phyloP scores from a whole-genome alignment of 78 protist genomes.

The Cavenderia fasciculata region DNA sequence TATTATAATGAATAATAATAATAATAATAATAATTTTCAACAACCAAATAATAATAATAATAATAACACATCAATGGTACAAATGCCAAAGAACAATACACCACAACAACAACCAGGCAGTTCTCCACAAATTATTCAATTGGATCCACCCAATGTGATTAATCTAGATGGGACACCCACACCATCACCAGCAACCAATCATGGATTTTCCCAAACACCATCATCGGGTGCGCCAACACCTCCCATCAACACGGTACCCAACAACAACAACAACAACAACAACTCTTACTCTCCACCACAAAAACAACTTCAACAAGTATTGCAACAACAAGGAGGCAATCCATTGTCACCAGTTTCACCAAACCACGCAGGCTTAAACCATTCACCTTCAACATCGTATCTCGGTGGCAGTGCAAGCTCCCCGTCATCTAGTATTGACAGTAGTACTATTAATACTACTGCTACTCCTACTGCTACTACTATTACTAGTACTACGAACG shows the following conservation, averaged over 20 bases:
- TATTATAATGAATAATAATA: neutral
- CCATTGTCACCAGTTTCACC: neutral
- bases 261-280: neutral
- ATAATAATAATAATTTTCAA: neutral
- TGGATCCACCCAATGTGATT: neutral
- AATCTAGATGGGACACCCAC: neutral
- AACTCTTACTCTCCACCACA: too few relatives aligned
- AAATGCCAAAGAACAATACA: neutral
- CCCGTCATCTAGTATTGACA: neutral
- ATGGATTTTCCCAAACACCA: neutral
- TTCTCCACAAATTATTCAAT: neutral
- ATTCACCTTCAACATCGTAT: neutral
- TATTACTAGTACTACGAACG: neutral
- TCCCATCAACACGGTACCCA: neutral
- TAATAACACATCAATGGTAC: neutral
- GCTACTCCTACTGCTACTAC: neutral
- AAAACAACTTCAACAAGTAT: neutral
- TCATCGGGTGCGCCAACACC: constrained; percentile 6
- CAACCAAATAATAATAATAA: neutral
- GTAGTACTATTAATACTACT: neutral
- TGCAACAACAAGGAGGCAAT: neutral
- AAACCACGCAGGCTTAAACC: neutral
- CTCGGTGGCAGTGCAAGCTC: neutral
- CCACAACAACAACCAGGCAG: neutral
- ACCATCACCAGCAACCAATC: neutral